Base-by-base conservation (phyloP, 1,284 basidiomycete genomes). In the Trichosporon sp. region DNA sequence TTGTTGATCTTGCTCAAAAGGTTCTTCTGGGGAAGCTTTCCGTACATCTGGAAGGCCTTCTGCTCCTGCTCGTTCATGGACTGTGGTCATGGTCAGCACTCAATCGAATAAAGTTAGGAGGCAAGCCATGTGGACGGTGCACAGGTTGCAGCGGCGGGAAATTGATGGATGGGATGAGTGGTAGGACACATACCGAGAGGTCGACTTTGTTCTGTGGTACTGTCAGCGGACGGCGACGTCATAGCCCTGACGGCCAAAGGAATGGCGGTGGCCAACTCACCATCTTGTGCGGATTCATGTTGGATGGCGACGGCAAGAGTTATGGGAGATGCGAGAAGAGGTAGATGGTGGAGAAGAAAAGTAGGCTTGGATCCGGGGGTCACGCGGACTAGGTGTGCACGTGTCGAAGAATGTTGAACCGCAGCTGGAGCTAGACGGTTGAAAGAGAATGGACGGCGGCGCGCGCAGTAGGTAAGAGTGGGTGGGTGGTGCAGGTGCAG, bases 1-100 rank as follows among this genome's bases (percentile, higher is more conserved):
- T 94, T 96, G 84, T 95, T 92, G 90, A 96, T 94, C 87, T 95
- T 96, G 80, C 89, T 92, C 76, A 97, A 88, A 66, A 92, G 86
- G 84, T 94, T 96, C 90, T 97, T 97, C 16, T 89, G 90, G 16
- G 96, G 96, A 37, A 97, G 87, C 85, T 96, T 96, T 74, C 96
- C 96, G 85, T 98, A 98, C 81, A 94, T 89, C 79, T 91, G 89
- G 87, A 97, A 96, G 75, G 97, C 89, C 86, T 94, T 92, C 85
- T 95, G 90, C 86, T 98, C 96, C 86, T 97, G 92, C 81, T 92
- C 91, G 76, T 88, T 90, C 86, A 98, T 85, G 81, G 90, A 90
- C 93, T 96, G 80, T 48, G 79, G 70, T 70, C 73, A 54, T 71
- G 56, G 67, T 73, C 32, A 19, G 64, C 63, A 63, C 51, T 46